Evolutionary conservation across 208 protist genomes (phyloP).

Genomic region (Leishmania amazonensis): DNA sequence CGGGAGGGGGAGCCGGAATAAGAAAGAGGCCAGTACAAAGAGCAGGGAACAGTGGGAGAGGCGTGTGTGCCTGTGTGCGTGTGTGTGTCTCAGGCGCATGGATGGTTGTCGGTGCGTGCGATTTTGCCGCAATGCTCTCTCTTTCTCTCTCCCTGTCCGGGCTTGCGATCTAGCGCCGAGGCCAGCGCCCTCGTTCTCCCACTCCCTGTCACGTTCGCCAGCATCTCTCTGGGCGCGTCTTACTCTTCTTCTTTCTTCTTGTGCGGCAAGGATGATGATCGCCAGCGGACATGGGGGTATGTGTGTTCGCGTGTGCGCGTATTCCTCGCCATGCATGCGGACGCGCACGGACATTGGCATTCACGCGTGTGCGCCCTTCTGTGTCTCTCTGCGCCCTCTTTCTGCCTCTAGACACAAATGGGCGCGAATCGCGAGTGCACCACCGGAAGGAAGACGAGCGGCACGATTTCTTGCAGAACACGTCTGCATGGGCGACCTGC

Average conservation of each 20-base stretch:
- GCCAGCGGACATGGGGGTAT: neutral
- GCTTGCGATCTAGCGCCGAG: neutral
- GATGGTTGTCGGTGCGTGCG: too few relatives aligned
- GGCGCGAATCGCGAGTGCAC: neutral
- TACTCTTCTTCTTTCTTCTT: conserved; percentile 13
- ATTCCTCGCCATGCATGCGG: neutral
- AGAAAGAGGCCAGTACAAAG: neutral
- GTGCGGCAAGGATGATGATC: neutral
- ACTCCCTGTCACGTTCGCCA: neutral
- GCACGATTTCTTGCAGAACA: neutral
- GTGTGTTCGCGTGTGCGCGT: neutral
- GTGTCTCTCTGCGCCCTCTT: neutral
- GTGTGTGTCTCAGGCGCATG: too few relatives aligned
- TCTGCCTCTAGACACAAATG: neutral
- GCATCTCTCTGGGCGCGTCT: neutral
- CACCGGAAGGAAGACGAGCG: neutral
- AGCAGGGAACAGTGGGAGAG: too few relatives aligned
- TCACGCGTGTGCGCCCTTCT: neutral
- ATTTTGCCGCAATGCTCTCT: neutral
- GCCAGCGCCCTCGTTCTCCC: neutral
- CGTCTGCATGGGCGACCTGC: neutral
- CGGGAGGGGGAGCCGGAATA: neutral
- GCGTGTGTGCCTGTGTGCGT: too few relatives aligned
- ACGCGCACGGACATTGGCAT: neutral
- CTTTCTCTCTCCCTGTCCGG: neutral